Evolutionary conservation across 805 yeast species (phyloP).

Genomic region (Clavispora carvajalis): DNA sequence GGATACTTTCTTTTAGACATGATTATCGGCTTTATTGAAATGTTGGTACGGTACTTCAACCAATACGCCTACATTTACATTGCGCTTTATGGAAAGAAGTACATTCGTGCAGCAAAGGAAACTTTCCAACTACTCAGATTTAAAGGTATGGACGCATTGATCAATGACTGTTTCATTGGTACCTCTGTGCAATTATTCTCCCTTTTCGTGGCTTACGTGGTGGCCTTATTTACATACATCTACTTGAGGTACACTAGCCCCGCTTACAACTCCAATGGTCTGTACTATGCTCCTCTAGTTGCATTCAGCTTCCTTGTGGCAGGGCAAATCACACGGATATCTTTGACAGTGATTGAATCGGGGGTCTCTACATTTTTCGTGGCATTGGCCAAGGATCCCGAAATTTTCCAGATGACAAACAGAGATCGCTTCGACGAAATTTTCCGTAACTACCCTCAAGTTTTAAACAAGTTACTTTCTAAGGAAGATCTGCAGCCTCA

Average conservation of each 20-base stretch:
- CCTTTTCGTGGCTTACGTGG: conserved; percentile 58
- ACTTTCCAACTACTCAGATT: conserved; percentile 73
- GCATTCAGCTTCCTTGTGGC: conserved; percentile 72
- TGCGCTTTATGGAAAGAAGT: conserved; percentile 81
- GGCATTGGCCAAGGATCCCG: conserved; percentile 81
- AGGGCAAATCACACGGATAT: conserved; percentile 66
- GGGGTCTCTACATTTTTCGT: conserved; percentile 83
- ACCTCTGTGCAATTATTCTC: conserved; percentile 77
- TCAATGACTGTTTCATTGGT: conserved; percentile 77
- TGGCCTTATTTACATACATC: conserved; percentile 58
- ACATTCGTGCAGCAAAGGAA: conserved; percentile 70
- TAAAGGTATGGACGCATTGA: conserved; percentile 79
- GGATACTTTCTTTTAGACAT: conserved; percentile 52
- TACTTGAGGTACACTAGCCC: conserved; percentile 68
- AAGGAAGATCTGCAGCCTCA: conserved; percentile 6
- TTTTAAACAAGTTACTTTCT: conserved; percentile 42
- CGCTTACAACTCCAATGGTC: conserved; percentile 53
- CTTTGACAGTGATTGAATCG: conserved; percentile 70
- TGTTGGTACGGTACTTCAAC: conserved; percentile 82
- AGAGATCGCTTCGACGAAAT: conserved; percentile 62
- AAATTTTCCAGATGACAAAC: conserved; percentile 66
- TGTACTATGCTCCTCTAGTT: conserved; percentile 64
- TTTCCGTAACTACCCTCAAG: conserved; percentile 63
- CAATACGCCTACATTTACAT: conserved; percentile 85
- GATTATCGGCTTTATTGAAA: conserved; percentile 60